Evolutionary conservation across 148 eudicot species (phyloP).

Genomic region (Vaccinium darrowii): DNA sequence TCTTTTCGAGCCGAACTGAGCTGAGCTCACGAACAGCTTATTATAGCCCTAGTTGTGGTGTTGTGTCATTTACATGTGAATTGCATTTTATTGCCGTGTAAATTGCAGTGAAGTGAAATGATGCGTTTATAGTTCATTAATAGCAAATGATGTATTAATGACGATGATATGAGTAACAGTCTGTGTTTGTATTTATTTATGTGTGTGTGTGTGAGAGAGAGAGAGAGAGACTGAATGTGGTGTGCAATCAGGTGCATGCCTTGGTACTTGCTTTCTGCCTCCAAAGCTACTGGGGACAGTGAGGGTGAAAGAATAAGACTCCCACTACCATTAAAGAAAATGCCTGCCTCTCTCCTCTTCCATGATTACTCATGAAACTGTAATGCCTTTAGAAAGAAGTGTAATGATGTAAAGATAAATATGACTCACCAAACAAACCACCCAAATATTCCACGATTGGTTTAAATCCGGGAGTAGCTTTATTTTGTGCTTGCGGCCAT

Average conservation of each 20-base stretch:
- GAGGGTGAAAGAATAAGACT: background rate
- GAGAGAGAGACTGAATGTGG: background rate
- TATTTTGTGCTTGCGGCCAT: background rate
- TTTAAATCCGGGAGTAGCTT: background rate
- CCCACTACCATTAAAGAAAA: background rate
- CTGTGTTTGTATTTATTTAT: background rate
- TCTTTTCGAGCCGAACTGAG: too few species aligned
- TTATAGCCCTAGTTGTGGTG: too few species aligned
- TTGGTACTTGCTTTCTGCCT: background rate
- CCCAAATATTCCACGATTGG: background rate
- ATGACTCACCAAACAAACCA: conserved; percentile 1
- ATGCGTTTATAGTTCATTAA: background rate
- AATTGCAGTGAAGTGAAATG: background rate
- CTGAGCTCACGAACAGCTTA: too few species aligned
- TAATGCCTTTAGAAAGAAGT: background rate
- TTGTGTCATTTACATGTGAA: too few species aligned
- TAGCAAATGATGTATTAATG: background rate
- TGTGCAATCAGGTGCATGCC: background rate
- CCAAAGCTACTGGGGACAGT: background rate
- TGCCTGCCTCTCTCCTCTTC: background rate
- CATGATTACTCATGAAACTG: background rate
- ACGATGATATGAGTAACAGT: background rate
- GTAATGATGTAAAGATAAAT: background rate
- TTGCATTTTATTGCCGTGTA: background rate
- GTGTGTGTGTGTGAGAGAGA: background rate